Percentiles rank a stretch among this genome's conserved stretches.
phyloP scores from a whole-genome alignment of 1,139 yeast species.

The Pichia sp. region DNA sequence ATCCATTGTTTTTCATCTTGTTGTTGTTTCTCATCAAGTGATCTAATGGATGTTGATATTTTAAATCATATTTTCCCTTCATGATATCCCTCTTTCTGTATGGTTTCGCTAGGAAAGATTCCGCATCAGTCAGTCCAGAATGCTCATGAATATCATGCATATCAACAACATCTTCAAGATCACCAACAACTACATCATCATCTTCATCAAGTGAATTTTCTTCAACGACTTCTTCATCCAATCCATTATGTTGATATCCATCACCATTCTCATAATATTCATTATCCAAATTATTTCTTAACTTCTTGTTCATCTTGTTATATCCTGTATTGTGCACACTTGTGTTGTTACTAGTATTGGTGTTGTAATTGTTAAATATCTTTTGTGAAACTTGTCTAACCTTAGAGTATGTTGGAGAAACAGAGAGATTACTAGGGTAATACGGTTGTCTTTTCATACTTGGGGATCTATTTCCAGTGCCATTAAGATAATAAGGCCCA shows the following conservation, averaged over 20 bases:
- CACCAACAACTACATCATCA: background rate
- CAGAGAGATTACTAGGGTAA: slow-evolving; percentile 3
- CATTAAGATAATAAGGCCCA: background rate
- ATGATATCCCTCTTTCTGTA: slow-evolving; percentile 8
- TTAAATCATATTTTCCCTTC: background rate
- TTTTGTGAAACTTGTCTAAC: slow-evolving; percentile 18
- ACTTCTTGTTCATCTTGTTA: slow-evolving; percentile 14
- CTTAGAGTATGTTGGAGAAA: slow-evolving; percentile 15
- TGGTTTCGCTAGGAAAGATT: slow-evolving; percentile 24
- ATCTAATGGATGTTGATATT: background rate
- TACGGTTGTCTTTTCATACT: slow-evolving; percentile 7
- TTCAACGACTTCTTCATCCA: background rate
- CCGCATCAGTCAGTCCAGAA: slow-evolving; percentile 26
- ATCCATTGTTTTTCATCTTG: background rate
- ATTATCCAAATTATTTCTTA: slow-evolving; percentile 1
- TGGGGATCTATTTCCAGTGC: slow-evolving; percentile 11
- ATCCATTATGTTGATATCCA: background rate
- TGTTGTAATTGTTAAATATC: slow-evolving; percentile 8
- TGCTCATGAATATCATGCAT: slow-evolving; percentile 19
- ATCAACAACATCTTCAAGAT: slow-evolving; percentile 19
- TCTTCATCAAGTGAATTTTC: background rate
- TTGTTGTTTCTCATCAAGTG: background rate
- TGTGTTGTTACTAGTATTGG: background rate
- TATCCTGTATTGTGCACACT: background rate
- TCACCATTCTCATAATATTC: background rate